Percentiles rank a stretch among this genome's conserved stretches.
These are phyloP conservation scores for Cinnamomum micranthum DNA, from an alignment of 164 flowering plant genomes.

Conservation along the genomic window DNA sequence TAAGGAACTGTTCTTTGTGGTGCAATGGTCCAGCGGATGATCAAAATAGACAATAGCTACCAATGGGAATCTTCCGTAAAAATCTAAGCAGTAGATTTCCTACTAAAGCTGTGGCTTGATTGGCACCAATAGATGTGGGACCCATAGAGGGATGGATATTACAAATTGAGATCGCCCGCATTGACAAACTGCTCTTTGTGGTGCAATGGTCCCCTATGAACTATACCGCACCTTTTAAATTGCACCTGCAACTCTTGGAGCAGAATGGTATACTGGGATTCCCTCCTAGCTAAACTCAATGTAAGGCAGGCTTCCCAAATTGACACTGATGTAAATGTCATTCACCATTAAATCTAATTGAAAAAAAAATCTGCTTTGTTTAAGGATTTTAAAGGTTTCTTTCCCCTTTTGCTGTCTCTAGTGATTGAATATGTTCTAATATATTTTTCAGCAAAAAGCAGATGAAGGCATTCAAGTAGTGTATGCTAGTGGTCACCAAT, in stretches of 20 bases:
- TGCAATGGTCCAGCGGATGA: neutral
- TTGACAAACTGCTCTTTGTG: neutral
- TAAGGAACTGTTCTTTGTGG: neutral
- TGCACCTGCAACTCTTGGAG: no score
- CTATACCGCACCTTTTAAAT: no score
- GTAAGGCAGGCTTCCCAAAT: neutral
- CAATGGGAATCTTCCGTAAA: no score
- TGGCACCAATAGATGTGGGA: neutral
- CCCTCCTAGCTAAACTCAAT: neutral
- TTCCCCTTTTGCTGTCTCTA: neutral
- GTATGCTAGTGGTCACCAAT: neutral
- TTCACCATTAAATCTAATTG: neutral
- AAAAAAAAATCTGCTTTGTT: no score
- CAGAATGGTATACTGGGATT: no score
- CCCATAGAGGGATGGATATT: neutral
- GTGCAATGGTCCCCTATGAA: no score
- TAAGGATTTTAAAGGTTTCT: neutral
- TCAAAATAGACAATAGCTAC: no score
- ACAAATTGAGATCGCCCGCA: neutral
- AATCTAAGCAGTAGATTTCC: neutral
- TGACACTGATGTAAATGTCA: neutral
- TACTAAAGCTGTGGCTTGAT: neutral
- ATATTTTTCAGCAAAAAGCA: neutral
- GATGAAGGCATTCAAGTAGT: neutral
- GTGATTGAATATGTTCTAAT: no score